Evolutionary conservation across 1,284 basidiomycete species (phyloP).

Genomic region (Trametes versicolor): DNA sequence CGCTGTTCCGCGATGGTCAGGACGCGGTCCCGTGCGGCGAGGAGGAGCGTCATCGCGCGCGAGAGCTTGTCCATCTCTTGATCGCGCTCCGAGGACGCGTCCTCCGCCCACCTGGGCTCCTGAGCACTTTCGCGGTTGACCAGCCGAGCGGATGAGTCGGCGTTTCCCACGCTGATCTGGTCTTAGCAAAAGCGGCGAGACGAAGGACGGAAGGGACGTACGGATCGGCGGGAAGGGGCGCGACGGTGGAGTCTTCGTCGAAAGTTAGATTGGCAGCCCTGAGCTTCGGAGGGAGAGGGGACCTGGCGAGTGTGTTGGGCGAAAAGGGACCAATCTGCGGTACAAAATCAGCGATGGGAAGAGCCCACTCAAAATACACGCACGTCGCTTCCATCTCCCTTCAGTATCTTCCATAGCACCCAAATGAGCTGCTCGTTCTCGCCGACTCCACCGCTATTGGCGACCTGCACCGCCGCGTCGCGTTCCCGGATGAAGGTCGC

Average conservation of each 20-base stretch:
- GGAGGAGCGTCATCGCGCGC: slow-evolving; percentile 69
- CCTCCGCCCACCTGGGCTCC: slow-evolving; percentile 33
- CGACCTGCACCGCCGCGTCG: slow-evolving; percentile 61
- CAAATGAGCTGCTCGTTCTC: slow-evolving; percentile 81
- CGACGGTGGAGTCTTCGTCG: slow-evolving; percentile 61
- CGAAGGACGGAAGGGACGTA: slow-evolving; percentile 16
- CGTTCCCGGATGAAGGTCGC: slow-evolving; percentile 72
- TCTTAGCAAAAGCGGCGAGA: not conserved
- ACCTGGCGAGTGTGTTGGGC: slow-evolving; percentile 72
- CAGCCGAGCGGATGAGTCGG: slow-evolving; percentile 5
- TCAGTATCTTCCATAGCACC: slow-evolving; percentile 85
- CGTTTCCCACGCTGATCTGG: slow-evolving; percentile 11
- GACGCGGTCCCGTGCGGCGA: slow-evolving; percentile 73
- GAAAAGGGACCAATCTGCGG: slow-evolving; percentile 79
- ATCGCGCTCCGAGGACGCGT: slow-evolving; percentile 48
- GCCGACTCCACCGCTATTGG: slow-evolving; percentile 60
- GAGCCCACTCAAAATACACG: slow-evolving; percentile 37
- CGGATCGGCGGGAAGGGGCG: slow-evolving; percentile 51
- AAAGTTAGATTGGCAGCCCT: slow-evolving; percentile 72
- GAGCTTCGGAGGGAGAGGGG: slow-evolving; percentile 74
- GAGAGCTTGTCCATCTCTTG: slow-evolving; percentile 50
- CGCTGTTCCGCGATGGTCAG: slow-evolving; percentile 78
- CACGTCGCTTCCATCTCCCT: slow-evolving; percentile 81
- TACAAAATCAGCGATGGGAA: slow-evolving; percentile 2
- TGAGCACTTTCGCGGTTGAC: slow-evolving; percentile 10